phyloP scores from a whole-genome alignment of 2,329 filamentous ascomycete species.

The Aurifilum marmelostoma region DNA sequence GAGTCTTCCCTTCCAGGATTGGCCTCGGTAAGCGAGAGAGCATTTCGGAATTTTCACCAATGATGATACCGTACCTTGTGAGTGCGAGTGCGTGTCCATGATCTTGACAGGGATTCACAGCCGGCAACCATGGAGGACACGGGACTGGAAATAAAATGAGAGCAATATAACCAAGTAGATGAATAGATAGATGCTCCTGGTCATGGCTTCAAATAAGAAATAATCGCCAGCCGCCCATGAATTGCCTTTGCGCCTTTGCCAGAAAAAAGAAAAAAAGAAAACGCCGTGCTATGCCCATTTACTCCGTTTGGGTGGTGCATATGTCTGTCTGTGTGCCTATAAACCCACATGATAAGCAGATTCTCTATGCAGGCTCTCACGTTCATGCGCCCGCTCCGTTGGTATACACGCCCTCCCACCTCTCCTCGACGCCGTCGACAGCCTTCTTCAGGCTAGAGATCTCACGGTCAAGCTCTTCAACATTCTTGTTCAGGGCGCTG shows the following conservation, averaged over 20 bases:
- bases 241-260: not conserved
- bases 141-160: not conserved
- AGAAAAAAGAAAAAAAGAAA: conserved; percentile 7
- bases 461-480: conserved; percentile 80
- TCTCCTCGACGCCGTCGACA: conserved; percentile 66
- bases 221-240: not conserved
- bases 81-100: not conserved
- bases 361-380: not conserved
- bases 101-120: not conserved
- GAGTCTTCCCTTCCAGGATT: not conserved
- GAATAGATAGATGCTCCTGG: not conserved
- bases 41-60: not conserved
- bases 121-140: not conserved
- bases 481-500: conserved; percentile 74
- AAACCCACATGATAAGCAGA: not conserved
- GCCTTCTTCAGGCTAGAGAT: conserved; percentile 70
- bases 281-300: conserved; percentile 21
- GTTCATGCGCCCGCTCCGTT: conserved; percentile 30
- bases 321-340: not conserved
- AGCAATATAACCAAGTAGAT: not conserved
- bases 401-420: conserved; percentile 58
- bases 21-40: not conserved
- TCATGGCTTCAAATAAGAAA: not conserved
- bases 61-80: not conserved
- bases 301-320: not conserved